Percentiles rank a stretch among this genome's conserved stretches.
phyloP scores from a whole-genome alignment of 306 rosid species.

The Sophora flavescens region DNA sequence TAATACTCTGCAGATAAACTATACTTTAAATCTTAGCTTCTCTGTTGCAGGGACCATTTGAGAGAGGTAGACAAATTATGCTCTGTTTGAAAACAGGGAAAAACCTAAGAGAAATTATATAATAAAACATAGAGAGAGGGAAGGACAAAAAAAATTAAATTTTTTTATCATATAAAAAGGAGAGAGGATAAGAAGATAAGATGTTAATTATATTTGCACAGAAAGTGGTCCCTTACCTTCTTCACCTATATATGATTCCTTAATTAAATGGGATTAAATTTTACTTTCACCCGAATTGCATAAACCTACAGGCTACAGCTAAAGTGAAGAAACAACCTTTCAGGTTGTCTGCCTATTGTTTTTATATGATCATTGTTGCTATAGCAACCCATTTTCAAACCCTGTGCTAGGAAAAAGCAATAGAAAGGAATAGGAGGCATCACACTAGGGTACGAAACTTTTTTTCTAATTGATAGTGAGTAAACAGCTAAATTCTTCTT shows the following conservation, averaged over 20 bases:
- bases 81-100: constrained; percentile 23
- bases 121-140: neutral
- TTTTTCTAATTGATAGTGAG: constrained; percentile 35
- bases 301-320: constrained; percentile 41
- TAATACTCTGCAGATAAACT: neutral
- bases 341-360: constrained; percentile 54
- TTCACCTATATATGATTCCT: constrained; percentile 30
- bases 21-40: constrained; percentile 41
- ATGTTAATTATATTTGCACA: constrained; percentile 43
- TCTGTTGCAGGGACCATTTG: constrained; percentile 44
- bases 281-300: constrained; percentile 52
- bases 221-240: constrained; percentile 60
- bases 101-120: constrained; percentile 18
- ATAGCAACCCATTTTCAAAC: constrained; percentile 37
- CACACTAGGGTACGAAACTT: neutral
- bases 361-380: constrained; percentile 44
- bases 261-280: constrained; percentile 37
- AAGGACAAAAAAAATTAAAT: neutral
- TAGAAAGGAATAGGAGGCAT: neutral
- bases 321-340: constrained; percentile 52
- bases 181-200: constrained; percentile 58
- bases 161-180: constrained; percentile 10
- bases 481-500: constrained; percentile 29
- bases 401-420: constrained; percentile 1
- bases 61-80: constrained; percentile 43